Conservation (phyloP, 495 filamentous ascomycete species). For the Aspergillus ostianus region DNA sequence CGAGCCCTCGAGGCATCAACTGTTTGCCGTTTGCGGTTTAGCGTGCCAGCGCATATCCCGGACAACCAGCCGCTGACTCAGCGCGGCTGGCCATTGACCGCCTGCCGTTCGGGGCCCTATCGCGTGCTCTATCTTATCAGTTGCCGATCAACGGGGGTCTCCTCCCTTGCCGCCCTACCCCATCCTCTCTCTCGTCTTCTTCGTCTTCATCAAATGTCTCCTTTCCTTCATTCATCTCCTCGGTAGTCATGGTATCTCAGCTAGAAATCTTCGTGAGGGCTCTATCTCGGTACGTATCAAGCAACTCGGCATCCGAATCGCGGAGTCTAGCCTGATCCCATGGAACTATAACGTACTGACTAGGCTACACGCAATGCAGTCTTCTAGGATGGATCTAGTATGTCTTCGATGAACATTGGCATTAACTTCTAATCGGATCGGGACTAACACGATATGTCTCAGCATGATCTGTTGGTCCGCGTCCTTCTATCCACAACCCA, state of each 20-base stretch:
- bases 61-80: constrained; percentile 42
- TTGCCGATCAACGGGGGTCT: background rate
- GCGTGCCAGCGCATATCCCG: constrained; percentile 39
- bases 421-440: background rate
- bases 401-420: constrained; percentile 13
- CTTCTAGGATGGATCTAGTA: constrained; percentile 48
- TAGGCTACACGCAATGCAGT: constrained; percentile 15
- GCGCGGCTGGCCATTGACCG: constrained; percentile 17
- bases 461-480: constrained; percentile 74
- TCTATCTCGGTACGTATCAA: constrained; percentile 40
- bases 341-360: constrained; percentile 10
- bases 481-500: constrained; percentile 89
- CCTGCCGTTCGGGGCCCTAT: constrained; percentile 19
- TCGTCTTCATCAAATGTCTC: constrained; percentile 12
- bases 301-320: background rate
- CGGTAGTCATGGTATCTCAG: constrained; percentile 25
- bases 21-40: constrained; percentile 42
- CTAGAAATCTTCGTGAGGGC: constrained; percentile 39
- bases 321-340: background rate
- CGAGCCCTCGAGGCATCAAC: constrained; percentile 27
- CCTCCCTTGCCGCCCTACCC: no score
- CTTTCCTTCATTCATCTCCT: background rate
- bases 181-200: background rate
- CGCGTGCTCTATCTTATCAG: constrained; percentile 12
- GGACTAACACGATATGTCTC: constrained; percentile 6